phyloP scores from a whole-genome alignment of 768 basidiomycete genomes.

The Boletus reticuloceps region DNA sequence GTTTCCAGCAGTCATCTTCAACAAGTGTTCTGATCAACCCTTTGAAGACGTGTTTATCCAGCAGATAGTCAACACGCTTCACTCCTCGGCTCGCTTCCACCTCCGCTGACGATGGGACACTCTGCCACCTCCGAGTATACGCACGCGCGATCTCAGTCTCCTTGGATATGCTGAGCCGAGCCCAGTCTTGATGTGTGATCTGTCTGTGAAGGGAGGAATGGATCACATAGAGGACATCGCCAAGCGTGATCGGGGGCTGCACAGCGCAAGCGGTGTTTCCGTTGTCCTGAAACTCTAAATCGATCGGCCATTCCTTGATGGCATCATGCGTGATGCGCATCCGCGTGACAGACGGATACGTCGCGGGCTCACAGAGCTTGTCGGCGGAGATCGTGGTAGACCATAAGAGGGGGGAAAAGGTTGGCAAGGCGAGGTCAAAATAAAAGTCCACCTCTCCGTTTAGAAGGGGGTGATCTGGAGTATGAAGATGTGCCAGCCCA shows the following conservation, averaged over 20 bases:
- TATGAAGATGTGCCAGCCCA: constrained; percentile 25
- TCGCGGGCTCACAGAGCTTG: constrained; percentile 51
- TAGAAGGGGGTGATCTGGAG: constrained; percentile 34
- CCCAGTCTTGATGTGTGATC: constrained; percentile 38
- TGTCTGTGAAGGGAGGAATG: constrained; percentile 45
- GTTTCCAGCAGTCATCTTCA: constrained; percentile 29
- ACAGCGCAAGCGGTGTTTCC: constrained; percentile 21
- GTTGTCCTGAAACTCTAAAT: constrained; percentile 41
- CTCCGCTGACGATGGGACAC: constrained; percentile 28
- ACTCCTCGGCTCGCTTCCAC: constrained; percentile 38
- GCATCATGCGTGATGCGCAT: constrained; percentile 58
- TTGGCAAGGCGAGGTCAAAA: constrained; percentile 54
- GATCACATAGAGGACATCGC: constrained; percentile 55
- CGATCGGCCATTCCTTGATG: constrained; percentile 60
- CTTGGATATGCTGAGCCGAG: constrained; percentile 21
- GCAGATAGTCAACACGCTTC: constrained; percentile 39
- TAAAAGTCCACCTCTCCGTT: constrained; percentile 53
- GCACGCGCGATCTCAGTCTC: constrained; percentile 34
- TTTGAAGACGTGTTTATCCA: constrained; percentile 34
- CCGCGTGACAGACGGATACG: constrained; percentile 50
- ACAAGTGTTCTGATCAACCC: constrained; percentile 34
- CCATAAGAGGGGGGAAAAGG: constrained; percentile 44
- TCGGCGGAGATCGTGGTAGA: constrained; percentile 38
- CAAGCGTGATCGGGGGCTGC: constrained; percentile 48
- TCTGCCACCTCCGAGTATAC: constrained; percentile 35